These are phyloP conservation scores for Mycena crocata DNA, from an alignment of 768 basidiomycete genomes.

Conservation along the genomic window DNA sequence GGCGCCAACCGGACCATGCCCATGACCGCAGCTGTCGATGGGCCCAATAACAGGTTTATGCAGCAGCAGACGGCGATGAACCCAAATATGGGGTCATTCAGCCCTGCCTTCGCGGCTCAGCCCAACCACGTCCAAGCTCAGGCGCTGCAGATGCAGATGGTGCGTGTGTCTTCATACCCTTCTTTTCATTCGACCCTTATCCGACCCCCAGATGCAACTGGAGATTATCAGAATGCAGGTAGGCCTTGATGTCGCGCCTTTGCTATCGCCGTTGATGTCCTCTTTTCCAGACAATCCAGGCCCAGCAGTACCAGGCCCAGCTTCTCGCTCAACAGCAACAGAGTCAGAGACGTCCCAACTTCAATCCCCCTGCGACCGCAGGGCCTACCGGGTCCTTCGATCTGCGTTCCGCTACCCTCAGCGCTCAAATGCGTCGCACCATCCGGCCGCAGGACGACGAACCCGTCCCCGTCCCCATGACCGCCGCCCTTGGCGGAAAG, in stretches of 20 bases:
- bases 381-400: slow-evolving; percentile 78
- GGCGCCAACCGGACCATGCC: slow-evolving; percentile 50
- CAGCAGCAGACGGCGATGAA: slow-evolving; percentile 72
- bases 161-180: no score
- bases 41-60: slow-evolving; percentile 71
- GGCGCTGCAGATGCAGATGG: slow-evolving; percentile 84
- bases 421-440: slow-evolving; percentile 71
- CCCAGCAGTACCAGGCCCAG: slow-evolving; percentile 53
- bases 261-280: background rate
- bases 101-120: slow-evolving; percentile 61
- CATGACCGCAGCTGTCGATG: slow-evolving; percentile 80
- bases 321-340: slow-evolving; percentile 47
- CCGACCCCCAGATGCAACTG: no score
- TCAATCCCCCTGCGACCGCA: slow-evolving; percentile 74
- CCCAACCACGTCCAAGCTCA: slow-evolving; percentile 65
- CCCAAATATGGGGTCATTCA: slow-evolving; percentile 67
- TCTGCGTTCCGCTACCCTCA: slow-evolving; percentile 63
- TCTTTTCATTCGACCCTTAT: no score
- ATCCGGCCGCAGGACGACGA: slow-evolving; percentile 66
- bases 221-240: slow-evolving; percentile 88
- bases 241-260: slow-evolving; percentile 33
- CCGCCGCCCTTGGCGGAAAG: slow-evolving; percentile 80
- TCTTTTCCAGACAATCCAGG: slow-evolving; percentile 60
- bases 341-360: slow-evolving; percentile 53
- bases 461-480: slow-evolving; percentile 85